Conservation (phyloP, 148 eudicot genomes). For the Heliamphora exappendiculata region DNA sequence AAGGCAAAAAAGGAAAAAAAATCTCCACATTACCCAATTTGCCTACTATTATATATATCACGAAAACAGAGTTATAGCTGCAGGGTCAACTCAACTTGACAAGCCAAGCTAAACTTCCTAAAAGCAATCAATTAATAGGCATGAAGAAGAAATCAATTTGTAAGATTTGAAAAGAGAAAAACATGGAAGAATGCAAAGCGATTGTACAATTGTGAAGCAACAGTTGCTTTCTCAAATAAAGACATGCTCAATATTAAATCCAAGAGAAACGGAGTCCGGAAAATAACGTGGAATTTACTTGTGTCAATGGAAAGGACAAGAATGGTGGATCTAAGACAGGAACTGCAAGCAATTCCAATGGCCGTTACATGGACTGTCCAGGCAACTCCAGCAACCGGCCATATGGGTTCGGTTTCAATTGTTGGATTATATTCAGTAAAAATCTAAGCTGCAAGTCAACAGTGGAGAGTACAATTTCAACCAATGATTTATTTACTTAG, state of each 20-base stretch:
- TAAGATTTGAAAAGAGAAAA: background rate
- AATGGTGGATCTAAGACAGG: background rate
- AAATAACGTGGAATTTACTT: background rate
- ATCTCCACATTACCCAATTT: too few species aligned
- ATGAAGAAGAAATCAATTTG: background rate
- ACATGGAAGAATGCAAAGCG: background rate
- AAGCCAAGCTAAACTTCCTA: background rate
- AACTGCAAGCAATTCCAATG: too few species aligned
- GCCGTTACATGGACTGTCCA: too few species aligned
- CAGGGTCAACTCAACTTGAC: background rate
- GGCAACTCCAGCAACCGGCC: background rate
- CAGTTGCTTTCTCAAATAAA: background rate
- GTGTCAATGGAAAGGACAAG: background rate
- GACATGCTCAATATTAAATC: background rate
- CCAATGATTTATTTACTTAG: too few species aligned
- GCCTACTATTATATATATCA: too few species aligned
- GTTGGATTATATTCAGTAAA: too few species aligned
- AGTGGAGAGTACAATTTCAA: too few species aligned
- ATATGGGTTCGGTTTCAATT: too few species aligned
- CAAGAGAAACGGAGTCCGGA: background rate
- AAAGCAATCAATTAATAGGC: background rate
- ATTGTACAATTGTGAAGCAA: background rate
- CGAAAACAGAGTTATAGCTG: background rate
- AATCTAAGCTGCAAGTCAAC: too few species aligned
- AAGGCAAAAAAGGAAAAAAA: too few species aligned